Evolutionary conservation across 345 rosid genomes (phyloP).

Genomic region (Leavenworthia alabamica): DNA sequence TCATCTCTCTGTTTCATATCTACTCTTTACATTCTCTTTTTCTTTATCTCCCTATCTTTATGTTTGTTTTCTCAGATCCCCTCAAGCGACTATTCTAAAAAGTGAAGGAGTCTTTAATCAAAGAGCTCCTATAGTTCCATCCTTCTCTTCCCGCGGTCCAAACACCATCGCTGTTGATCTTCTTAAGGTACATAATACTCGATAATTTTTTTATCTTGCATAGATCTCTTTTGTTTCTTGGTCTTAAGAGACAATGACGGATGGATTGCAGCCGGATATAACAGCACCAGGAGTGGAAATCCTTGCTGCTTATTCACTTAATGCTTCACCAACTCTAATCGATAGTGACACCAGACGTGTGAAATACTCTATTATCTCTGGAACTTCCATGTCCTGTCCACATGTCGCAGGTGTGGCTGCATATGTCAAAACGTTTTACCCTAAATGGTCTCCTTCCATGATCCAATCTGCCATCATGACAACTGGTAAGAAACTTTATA

Average conservation of each 20-base stretch:
- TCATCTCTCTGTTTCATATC: background rate
- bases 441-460: conserved; percentile 42
- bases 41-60: too few species aligned
- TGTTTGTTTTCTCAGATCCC: too few species aligned
- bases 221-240: background rate
- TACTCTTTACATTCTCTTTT: background rate
- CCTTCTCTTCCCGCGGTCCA: conserved; percentile 55
- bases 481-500: too few species aligned
- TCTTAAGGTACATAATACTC: conserved; percentile 36
- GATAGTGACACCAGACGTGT: conserved; percentile 15
- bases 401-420: conserved; percentile 38
- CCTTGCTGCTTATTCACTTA: conserved; percentile 43
- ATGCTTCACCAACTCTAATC: background rate
- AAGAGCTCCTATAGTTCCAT: conserved; percentile 30
- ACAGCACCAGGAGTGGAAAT: conserved; percentile 51
- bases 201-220: background rate
- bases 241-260: background rate
- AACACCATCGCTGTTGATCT: conserved; percentile 35
- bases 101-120: conserved; percentile 18
- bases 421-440: too few species aligned
- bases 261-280: conserved; percentile 46
- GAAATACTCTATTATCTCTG: conserved; percentile 26
- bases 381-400: conserved; percentile 49
- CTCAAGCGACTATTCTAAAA: conserved; percentile 22
- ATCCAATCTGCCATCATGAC: too few species aligned